Evolutionary conservation across 257 asterid species (phyloP).

Genomic region (Coffea canephora): DNA sequence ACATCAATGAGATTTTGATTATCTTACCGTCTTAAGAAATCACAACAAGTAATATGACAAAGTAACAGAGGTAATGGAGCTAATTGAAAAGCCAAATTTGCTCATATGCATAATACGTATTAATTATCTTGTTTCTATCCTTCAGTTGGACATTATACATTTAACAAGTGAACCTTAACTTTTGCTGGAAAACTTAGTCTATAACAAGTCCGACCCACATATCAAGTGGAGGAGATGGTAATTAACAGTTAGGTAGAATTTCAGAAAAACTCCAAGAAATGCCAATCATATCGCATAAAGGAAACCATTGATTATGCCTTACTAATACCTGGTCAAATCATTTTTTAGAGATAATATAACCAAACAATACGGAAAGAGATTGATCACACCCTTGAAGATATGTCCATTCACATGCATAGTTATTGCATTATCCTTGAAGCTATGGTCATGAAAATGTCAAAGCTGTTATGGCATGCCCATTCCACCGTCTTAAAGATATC

Average conservation of each 20-base stretch:
- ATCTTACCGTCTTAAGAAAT: background rate
- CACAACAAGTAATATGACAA: background rate
- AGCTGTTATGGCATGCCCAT: background rate
- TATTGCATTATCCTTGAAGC: background rate
- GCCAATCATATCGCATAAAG: background rate
- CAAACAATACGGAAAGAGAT: background rate
- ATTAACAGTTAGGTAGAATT: background rate
- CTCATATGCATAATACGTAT: background rate
- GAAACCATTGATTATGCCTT: no score
- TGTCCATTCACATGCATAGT: background rate
- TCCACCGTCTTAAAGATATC: background rate
- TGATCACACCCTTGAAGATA: background rate
- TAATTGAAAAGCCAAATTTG: constrained; percentile 1
- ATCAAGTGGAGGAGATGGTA: background rate
- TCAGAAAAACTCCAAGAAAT: background rate
- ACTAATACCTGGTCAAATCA: background rate
- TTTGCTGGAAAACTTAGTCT: background rate
- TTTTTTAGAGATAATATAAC: background rate
- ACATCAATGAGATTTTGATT: background rate
- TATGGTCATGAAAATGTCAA: background rate
- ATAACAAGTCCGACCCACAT: background rate
- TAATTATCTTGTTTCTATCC: background rate
- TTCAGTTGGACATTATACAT: background rate
- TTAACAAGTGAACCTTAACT: background rate
- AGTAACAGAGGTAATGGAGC: background rate